phyloP scores from a whole-genome alignment of 768 basidiomycete species.

The Boletus rex-veris region DNA sequence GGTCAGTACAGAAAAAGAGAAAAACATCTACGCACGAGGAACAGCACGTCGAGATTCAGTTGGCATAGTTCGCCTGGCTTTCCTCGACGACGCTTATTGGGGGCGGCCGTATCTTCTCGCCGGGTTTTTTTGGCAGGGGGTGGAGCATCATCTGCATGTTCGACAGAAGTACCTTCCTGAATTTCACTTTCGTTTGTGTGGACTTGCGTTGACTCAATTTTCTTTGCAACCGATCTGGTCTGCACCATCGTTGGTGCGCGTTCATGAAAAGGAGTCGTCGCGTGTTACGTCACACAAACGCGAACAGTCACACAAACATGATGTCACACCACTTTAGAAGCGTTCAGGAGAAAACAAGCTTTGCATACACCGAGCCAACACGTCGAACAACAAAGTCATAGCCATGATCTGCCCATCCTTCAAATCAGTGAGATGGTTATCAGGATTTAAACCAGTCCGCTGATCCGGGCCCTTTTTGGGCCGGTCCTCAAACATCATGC shows the following conservation, averaged over 20 bases:
- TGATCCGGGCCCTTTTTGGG: no score
- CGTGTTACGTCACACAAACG: no score
- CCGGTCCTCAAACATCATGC: neutral
- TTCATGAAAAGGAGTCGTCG: neutral
- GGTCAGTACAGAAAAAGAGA: neutral
- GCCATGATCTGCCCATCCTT: no score
- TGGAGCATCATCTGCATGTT: neutral
- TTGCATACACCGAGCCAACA: no score
- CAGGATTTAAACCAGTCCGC: no score
- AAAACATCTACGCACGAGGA: neutral
- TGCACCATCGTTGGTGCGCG: neutral
- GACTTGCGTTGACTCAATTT: neutral
- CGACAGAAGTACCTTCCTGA: neutral
- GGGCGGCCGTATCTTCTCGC: neutral
- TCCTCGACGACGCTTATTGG: constrained; percentile 1
- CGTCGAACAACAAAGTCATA: no score
- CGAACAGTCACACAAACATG: no score
- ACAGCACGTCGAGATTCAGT: constrained; percentile 11
- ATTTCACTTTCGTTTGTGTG: neutral
- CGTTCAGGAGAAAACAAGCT: no score
- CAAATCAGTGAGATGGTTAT: no score
- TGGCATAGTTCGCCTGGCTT: constrained; percentile 2
- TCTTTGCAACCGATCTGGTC: neutral
- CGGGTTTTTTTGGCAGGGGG: neutral
- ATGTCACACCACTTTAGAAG: no score